These are phyloP conservation scores for Marasmius sp. DNA, from an alignment of 1,284 basidiomycete species.

Conservation along the genomic window DNA sequence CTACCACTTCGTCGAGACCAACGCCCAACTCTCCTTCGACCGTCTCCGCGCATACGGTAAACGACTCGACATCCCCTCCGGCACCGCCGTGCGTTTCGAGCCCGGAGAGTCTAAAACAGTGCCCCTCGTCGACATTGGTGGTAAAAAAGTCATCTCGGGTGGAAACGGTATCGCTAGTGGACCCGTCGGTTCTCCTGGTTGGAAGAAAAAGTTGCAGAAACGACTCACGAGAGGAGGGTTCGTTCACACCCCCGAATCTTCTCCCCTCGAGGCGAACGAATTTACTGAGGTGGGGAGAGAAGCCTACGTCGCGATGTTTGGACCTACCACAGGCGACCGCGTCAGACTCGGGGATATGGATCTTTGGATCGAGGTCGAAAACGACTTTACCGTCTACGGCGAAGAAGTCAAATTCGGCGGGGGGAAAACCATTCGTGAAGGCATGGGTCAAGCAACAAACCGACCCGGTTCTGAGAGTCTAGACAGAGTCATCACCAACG, in stretches of 20 bases:
- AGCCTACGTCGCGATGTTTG: conserved; percentile 89
- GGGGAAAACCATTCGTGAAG: conserved; percentile 94
- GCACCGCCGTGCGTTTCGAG: conserved; percentile 96
- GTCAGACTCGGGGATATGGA: conserved; percentile 88
- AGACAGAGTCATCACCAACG: conserved; percentile 94
- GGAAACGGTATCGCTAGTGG: conserved; percentile 74
- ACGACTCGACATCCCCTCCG: conserved; percentile 89
- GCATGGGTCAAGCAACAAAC: conserved; percentile 92
- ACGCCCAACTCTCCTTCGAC: conserved; percentile 82
- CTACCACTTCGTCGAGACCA: conserved; percentile 93
- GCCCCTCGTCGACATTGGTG: conserved; percentile 79
- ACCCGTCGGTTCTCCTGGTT: conserved; percentile 7
- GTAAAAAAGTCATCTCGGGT: conserved; percentile 71
- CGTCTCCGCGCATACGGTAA: conserved; percentile 80
- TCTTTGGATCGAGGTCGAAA: conserved; percentile 93
- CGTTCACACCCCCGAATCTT: conserved; percentile 61
- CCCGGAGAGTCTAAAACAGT: conserved; percentile 90
- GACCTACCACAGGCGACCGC: conserved; percentile 90
- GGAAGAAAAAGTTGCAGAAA: conserved; percentile 47
- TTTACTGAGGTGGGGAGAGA: conserved; percentile 64
- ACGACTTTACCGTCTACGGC: conserved; percentile 84
- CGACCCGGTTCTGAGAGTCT: conserved; percentile 68
- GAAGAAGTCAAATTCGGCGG: conserved; percentile 99
- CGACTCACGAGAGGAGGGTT: conserved; percentile 56
- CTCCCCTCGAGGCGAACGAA: conserved; percentile 43